Base-by-base conservation (phyloP, 768 basidiomycete genomes). In the Panellus pusillus region DNA sequence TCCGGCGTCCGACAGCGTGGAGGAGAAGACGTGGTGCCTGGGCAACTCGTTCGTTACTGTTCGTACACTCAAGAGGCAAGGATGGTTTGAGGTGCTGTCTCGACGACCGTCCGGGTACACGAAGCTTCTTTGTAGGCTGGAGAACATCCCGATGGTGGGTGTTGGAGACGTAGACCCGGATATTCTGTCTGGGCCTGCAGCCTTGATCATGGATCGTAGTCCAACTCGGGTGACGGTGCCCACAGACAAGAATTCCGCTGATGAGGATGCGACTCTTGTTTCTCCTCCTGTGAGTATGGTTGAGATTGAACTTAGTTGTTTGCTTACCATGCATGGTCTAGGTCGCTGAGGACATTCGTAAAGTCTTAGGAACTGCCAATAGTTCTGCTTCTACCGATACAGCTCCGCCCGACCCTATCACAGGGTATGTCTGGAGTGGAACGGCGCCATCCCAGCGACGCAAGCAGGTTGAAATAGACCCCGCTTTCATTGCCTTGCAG, bases 81-180 rank as follows among this genome's bases (percentile, higher is more conserved):
- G 94, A 2, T 98, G 96, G 96, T 80, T 94, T 18, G 91, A 94
- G 64, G 83, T 98, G 13, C 71, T 86, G 41, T 86, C 89, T 0
- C 80, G 93, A 5, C 78, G 97, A 14, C 88, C 97, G 0, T 98
- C 95, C 1, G 97, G 97, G 2, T 85, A 86, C 58, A 90, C 92
- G 1, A 82, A 84, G 58, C 84, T 98, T 61, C 70, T 96, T 13
- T 91, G 91, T 65, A 81, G 89, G 59, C 65, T 93, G 36, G 94
- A 98, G 69, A 98, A 98, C 65, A 84, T 91, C 0, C 93, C 93
- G 0, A 77, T 92, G 70, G 84, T 93, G 13, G 83, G 87, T 0
- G 79, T 88, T 5, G 94, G 92, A 2, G 93, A 92, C 62, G 88
- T 90, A 7, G 82, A 87, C 50, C 90, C 91, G 0, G 93, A 96